Conservation (phyloP, 164 flowering plant genomes). For the Macadamia integrifolia region DNA sequence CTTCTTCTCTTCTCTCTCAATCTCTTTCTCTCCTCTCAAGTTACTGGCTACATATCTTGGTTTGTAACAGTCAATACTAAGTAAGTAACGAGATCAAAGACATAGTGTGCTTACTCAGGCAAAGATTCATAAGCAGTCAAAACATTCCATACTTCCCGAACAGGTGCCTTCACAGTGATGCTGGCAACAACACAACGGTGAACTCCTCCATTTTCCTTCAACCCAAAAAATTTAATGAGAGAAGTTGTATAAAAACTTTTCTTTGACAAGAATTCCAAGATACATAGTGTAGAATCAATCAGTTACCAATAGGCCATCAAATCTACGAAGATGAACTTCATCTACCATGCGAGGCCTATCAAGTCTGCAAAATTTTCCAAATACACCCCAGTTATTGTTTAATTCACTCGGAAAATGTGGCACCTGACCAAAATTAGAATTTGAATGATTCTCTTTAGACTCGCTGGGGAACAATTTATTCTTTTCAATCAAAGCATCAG, state of each 20-base stretch:
- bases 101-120: constrained; percentile 65
- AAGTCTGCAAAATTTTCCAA: constrained; percentile 71
- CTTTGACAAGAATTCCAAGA: constrained; percentile 9
- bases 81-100: too few relatives aligned
- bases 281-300: constrained; percentile 17
- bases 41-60: too few relatives aligned
- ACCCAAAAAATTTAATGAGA: constrained; percentile 28
- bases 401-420: constrained; percentile 35
- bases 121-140: constrained; percentile 87
- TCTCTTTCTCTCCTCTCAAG: too few relatives aligned
- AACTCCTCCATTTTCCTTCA: constrained; percentile 96
- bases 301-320: constrained; percentile 89
- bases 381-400: constrained; percentile 69
- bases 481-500: constrained; percentile 23
- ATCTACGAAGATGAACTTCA: constrained; percentile 97
- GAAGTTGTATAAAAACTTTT: constrained; percentile 11
- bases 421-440: constrained; percentile 33
- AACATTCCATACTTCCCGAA: constrained; percentile 88
- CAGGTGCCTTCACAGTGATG: constrained; percentile 92
- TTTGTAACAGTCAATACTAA: too few relatives aligned
- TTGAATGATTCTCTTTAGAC: constrained; percentile 26
- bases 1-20: too few relatives aligned
- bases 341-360: constrained; percentile 82
- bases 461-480: constrained; percentile 27
- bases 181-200: constrained; percentile 94